phyloP scores from a whole-genome alignment of 768 basidiomycete species.

The Sistotremastrum suecicum region DNA sequence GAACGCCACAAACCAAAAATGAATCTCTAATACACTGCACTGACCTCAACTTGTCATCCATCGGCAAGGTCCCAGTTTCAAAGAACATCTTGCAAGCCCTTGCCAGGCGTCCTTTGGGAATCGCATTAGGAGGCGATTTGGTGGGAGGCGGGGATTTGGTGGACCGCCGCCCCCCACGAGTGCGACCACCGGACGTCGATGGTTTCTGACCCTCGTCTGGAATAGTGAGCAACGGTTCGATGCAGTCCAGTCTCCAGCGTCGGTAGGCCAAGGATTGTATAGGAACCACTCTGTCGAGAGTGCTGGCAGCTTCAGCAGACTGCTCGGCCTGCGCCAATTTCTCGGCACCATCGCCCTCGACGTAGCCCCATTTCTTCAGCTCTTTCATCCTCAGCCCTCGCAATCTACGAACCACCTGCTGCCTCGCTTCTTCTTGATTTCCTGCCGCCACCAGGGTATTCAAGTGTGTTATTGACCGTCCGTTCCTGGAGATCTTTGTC shows the following conservation, averaged over 20 bases:
- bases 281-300: conserved; percentile 49
- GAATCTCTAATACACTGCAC: too few species aligned
- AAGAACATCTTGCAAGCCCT: conserved; percentile 53
- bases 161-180: too few species aligned
- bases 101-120: conserved; percentile 52
- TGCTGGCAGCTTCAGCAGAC: conserved; percentile 61
- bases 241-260: conserved; percentile 56
- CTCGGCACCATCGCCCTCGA: conserved; percentile 34
- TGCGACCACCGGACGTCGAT: too few species aligned
- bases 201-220: conserved; percentile 17
- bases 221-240: conserved; percentile 52
- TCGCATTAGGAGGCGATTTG: too few species aligned
- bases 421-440: too few species aligned
- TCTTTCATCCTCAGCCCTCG: conserved; percentile 28
- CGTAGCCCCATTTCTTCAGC: conserved; percentile 58
- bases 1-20: too few species aligned
- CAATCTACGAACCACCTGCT: too few species aligned
- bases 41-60: too few species aligned
- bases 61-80: conserved; percentile 16
- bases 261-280: conserved; percentile 52
- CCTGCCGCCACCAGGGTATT: too few species aligned
- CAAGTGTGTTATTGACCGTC: too few species aligned
- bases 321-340: conserved; percentile 44
- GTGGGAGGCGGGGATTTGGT: conserved; percentile 23
- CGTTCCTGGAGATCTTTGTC: too few species aligned